A percentile compares a stretch with the other conserved stretches of the same genome.
phyloP scores from a whole-genome alignment of 1,139 yeast genomes.

The Hyphopichia pseudoburtonii region DNA sequence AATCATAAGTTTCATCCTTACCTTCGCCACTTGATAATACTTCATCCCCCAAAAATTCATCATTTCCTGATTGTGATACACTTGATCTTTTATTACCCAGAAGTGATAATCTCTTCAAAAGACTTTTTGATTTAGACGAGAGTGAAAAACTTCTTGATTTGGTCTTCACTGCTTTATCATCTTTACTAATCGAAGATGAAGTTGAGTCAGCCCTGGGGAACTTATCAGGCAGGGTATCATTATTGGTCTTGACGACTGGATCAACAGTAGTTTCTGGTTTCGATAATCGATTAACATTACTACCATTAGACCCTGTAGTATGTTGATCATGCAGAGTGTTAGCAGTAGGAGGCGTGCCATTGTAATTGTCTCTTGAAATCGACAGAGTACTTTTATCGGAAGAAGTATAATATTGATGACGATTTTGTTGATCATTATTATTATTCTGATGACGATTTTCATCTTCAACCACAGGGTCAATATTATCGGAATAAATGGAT shows the following conservation, averaged over 20 bases:
- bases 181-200: no score
- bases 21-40: not conserved
- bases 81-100: slow-evolving; percentile 21
- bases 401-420: slow-evolving; percentile 2
- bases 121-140: slow-evolving; percentile 27
- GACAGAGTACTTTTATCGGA: slow-evolving; percentile 17
- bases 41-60: slow-evolving; percentile 12
- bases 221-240: no score
- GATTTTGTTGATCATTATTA: not conserved
- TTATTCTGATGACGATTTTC: no score
- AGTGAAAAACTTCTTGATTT: slow-evolving; percentile 27
- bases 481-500: slow-evolving; percentile 5
- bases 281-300: no score
- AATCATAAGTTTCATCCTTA: slow-evolving; percentile 11
- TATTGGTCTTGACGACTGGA: no score
- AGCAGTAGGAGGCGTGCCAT: slow-evolving; percentile 25
- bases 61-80: slow-evolving; percentile 9
- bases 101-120: slow-evolving; percentile 38
- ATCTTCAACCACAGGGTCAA: no score
- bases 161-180: slow-evolving; percentile 13
- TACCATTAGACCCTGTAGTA: no score
- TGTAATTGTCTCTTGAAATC: slow-evolving; percentile 12
- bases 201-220: not conserved
- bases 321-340: slow-evolving; percentile 18
- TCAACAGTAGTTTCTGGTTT: no score